phyloP scores from a whole-genome alignment of 805 yeast genomes.

The Candida ovalis region DNA sequence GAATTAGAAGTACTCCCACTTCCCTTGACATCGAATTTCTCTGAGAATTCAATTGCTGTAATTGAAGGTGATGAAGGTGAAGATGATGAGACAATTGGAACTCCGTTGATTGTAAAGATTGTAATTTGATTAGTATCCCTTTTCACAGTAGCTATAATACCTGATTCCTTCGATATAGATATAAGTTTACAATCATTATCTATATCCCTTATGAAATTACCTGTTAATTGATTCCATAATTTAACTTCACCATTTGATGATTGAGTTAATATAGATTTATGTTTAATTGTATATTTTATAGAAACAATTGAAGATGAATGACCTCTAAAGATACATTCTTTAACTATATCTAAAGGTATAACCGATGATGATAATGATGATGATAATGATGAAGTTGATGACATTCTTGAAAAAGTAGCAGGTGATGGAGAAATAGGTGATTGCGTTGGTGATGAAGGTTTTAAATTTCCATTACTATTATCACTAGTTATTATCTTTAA shows the following conservation, averaged over 20 bases:
- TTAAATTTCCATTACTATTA: neutral
- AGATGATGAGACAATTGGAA: neutral
- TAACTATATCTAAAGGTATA: conserved; percentile 7
- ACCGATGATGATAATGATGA: conserved; percentile 2
- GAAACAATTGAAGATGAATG: conserved; percentile 46
- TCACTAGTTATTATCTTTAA: neutral
- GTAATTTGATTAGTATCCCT: conserved; percentile 19
- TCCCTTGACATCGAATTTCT: conserved; percentile 9
- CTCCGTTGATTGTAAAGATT: conserved; percentile 53
- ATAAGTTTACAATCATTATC: conserved; percentile 24
- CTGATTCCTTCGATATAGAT: conserved; percentile 52
- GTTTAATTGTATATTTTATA: conserved; percentile 49
- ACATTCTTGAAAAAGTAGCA: neutral
- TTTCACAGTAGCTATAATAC: conserved; percentile 42
- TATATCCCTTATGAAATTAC: conserved; percentile 43
- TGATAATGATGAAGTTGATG: neutral
- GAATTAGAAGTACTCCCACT: too few species aligned
- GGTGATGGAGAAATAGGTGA: neutral
- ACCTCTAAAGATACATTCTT: conserved; percentile 44
- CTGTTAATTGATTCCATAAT: conserved; percentile 62
- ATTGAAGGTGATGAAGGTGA: too few species aligned
- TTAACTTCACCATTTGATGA: conserved; percentile 53
- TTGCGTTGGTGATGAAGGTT: neutral
- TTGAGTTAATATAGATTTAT: conserved; percentile 50
- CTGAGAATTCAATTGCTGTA: conserved; percentile 18